phyloP scores from a whole-genome alignment of 805 yeast genomes.

The Priceomyces castillae region DNA sequence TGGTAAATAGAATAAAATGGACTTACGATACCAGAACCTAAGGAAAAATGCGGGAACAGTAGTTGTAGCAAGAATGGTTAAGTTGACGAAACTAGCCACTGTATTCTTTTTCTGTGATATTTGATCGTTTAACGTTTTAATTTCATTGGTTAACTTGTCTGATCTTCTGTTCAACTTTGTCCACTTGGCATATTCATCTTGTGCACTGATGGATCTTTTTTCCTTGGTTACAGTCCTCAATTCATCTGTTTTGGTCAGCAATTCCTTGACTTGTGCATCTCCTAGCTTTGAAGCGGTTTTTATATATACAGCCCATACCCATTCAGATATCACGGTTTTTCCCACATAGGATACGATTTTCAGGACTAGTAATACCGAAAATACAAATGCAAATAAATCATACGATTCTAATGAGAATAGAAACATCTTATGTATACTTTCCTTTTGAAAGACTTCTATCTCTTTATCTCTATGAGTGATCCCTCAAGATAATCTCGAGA shows the following conservation, averaged over 20 bases:
- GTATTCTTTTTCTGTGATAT: slow-evolving; percentile 34
- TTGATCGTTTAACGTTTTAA: slow-evolving; percentile 40
- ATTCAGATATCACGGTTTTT: slow-evolving; percentile 27
- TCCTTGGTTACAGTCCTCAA: slow-evolving; percentile 48
- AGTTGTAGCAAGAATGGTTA: slow-evolving; percentile 37
- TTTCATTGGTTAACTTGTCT: slow-evolving; percentile 55
- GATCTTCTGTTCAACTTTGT: slow-evolving; percentile 79
- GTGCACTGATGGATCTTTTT: slow-evolving; percentile 69
- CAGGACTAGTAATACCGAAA: slow-evolving; percentile 36
- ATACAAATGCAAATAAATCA: slow-evolving; percentile 30
- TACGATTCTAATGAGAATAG: slow-evolving; percentile 33
- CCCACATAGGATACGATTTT: slow-evolving; percentile 38
- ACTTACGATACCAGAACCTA: slow-evolving; percentile 52
- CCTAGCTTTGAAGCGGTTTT: slow-evolving; percentile 31
- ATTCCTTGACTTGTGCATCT: slow-evolving; percentile 24
- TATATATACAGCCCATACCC: slow-evolving; percentile 39
- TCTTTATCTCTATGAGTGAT: not conserved
- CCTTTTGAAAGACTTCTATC: not conserved
- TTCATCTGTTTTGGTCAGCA: slow-evolving; percentile 36
- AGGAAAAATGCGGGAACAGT: slow-evolving; percentile 47
- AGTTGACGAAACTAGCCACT: slow-evolving; percentile 32
- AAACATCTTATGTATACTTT: not conserved
- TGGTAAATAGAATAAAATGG: slow-evolving; percentile 59
- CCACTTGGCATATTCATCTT: slow-evolving; percentile 95
- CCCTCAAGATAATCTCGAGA: not conserved